These are phyloP conservation scores for Chlamydomonas incerta DNA, from an alignment of 139 green algal species.

Conservation along the genomic window DNA sequence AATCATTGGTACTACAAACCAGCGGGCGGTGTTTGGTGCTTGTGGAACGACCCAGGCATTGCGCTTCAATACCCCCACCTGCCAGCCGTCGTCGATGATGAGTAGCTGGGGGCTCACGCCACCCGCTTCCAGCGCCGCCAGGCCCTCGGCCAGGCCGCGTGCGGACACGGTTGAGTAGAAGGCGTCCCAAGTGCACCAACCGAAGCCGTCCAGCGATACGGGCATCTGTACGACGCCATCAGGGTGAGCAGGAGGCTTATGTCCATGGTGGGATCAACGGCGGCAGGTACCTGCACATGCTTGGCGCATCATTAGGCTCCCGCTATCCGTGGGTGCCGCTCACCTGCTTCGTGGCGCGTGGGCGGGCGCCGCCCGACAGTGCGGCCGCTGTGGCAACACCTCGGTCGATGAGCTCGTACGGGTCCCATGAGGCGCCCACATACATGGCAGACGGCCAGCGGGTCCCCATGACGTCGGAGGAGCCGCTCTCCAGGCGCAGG, in stretches of 20 bases:
- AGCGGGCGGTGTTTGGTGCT: no score
- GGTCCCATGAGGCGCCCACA: constrained; percentile 45
- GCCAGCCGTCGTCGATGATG: constrained; percentile 90
- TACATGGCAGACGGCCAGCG: constrained; percentile 47
- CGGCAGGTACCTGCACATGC: no score
- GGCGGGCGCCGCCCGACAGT: constrained; percentile 74
- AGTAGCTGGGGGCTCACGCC: constrained; percentile 76
- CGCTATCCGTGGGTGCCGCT: no score
- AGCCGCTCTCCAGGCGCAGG: constrained; percentile 84
- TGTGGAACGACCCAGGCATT: no score
- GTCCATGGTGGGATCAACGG: no score
- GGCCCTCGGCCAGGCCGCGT: constrained; percentile 72
- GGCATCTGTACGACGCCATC: constrained; percentile 60
- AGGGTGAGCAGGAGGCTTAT: no score
- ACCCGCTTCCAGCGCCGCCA: constrained; percentile 70
- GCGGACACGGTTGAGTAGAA: constrained; percentile 95
- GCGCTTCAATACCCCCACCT: no score
- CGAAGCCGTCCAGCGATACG: constrained; percentile 90
- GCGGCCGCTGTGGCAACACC: constrained; percentile 75
- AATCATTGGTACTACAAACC: no score
- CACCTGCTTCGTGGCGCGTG: constrained; percentile 68
- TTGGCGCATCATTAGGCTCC: no score
- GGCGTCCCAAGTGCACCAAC: constrained; percentile 97
- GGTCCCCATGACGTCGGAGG: constrained; percentile 54
- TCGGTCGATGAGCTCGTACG: constrained; percentile 58